Evolutionary conservation across 148 eudicot species (phyloP).

Genomic region (Tetragonia tetragonoides): DNA sequence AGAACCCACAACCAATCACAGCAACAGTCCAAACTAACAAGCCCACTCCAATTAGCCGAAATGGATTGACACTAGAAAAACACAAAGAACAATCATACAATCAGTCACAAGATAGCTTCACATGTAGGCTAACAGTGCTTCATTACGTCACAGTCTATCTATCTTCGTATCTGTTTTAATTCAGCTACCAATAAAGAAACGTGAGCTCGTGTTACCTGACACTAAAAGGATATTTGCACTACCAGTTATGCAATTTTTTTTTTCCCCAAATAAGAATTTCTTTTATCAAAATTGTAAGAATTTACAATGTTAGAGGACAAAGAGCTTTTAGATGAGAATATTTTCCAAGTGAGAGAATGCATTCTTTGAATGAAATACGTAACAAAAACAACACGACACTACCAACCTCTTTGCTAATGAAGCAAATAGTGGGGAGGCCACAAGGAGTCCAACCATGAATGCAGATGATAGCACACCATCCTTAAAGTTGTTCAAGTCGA

Average conservation of each 20-base stretch:
- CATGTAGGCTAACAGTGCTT: neutral
- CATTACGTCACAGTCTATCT: neutral
- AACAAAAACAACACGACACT: neutral
- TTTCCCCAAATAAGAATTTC: too few relatives aligned
- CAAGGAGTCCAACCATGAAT: constrained; percentile 96
- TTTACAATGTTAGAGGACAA: neutral
- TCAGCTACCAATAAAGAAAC: neutral
- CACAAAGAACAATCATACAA: constrained; percentile 7
- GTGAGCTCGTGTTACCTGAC: neutral
- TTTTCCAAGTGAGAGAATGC: constrained; percentile 2
- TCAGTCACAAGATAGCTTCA: neutral
- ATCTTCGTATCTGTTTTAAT: neutral
- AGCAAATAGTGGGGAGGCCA: constrained; percentile 90
- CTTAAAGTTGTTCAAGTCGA: constrained; percentile 75
- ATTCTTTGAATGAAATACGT: neutral
- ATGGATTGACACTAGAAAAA: constrained; percentile 82
- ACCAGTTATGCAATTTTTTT: neutral
- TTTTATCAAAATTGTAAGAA: neutral
- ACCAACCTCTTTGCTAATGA: constrained; percentile 71
- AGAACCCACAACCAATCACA: constrained; percentile 71
- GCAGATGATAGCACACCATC: constrained; percentile 97
- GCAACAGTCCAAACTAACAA: constrained; percentile 90
- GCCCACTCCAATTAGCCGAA: constrained; percentile 94
- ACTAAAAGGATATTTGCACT: neutral
- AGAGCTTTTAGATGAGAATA: neutral